These are phyloP conservation scores for Brassica carinata DNA, from an alignment of 345 rosid species.

Conservation along the genomic window DNA sequence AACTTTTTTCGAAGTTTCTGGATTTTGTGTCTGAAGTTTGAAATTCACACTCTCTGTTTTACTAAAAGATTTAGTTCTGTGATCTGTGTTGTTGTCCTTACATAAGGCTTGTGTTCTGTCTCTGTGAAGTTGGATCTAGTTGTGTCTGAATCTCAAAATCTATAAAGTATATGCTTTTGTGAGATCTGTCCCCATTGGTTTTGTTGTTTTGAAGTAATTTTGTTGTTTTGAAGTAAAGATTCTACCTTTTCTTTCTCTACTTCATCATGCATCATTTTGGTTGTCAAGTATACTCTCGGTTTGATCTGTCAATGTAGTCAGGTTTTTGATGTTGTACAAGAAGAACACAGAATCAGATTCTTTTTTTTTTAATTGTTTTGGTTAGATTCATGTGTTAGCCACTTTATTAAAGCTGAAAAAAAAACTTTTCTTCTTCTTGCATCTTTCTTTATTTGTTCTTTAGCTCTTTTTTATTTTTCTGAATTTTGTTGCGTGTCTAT, in stretches of 20 bases:
- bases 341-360: too few species aligned
- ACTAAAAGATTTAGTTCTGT: background rate
- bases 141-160: constrained; percentile 8
- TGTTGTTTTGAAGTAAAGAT: too few species aligned
- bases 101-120: constrained; percentile 7
- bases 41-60: background rate
- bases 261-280: too few species aligned
- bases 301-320: too few species aligned
- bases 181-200: constrained; percentile 4
- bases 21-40: background rate
- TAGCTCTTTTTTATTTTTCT: constrained; percentile 15
- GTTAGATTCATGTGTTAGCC: constrained; percentile 9
- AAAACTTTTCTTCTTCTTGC: constrained; percentile 19
- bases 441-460: constrained; percentile 19
- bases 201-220: too few species aligned
- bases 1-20: background rate
- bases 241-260: too few species aligned
- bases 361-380: too few species aligned
- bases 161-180: constrained; percentile 13
- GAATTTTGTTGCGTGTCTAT: constrained; percentile 17
- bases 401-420: constrained; percentile 22
- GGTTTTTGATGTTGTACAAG: too few species aligned
- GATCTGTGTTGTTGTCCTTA: too few species aligned
- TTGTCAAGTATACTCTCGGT: too few species aligned
- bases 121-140: constrained; percentile 10